Evolutionary conservation across 768 basidiomycete genomes (phyloP).

Genomic region (Termitomyces bulborhizus): DNA sequence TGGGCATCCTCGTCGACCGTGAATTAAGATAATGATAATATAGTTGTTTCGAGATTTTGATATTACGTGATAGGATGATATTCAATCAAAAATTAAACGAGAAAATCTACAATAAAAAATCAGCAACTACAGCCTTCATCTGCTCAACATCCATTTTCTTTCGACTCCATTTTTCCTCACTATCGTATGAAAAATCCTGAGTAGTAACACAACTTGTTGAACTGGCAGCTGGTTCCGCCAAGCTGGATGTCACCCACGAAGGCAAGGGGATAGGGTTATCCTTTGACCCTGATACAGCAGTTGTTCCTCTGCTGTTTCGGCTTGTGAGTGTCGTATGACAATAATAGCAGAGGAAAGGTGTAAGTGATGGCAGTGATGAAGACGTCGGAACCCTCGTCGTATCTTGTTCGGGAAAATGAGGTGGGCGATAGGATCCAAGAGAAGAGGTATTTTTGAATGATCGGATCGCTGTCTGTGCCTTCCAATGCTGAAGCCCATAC

Average conservation of each 20-base stretch:
- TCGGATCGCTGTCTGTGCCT: slow-evolving; percentile 65
- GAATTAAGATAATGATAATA: no score
- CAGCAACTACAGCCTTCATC: slow-evolving; percentile 31
- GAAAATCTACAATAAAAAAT: slow-evolving; percentile 28
- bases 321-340: slow-evolving; percentile 56
- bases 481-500: slow-evolving; percentile 65
- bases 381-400: not conserved
- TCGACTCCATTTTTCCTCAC: slow-evolving; percentile 24
- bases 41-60: no score
- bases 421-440: slow-evolving; percentile 20
- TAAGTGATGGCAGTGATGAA: slow-evolving; percentile 20
- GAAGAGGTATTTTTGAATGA: slow-evolving; percentile 31
- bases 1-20: slow-evolving; percentile 11
- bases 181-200: not conserved
- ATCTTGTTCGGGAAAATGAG: slow-evolving; percentile 6
- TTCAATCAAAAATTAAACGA: not conserved
- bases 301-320: slow-evolving; percentile 36
- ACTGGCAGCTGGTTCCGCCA: not conserved
- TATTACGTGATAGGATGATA: slow-evolving; percentile 7
- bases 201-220: not conserved
- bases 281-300: slow-evolving; percentile 1
- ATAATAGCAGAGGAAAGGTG: slow-evolving; percentile 44
- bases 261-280: slow-evolving; percentile 23
- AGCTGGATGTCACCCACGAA: slow-evolving; percentile 24
- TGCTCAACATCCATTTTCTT: slow-evolving; percentile 21